A percentile compares a stretch with the other conserved stretches of the same genome.
Evolutionary conservation across 768 basidiomycete species (phyloP).

Genomic region (Tricholoma matsutake): DNA sequence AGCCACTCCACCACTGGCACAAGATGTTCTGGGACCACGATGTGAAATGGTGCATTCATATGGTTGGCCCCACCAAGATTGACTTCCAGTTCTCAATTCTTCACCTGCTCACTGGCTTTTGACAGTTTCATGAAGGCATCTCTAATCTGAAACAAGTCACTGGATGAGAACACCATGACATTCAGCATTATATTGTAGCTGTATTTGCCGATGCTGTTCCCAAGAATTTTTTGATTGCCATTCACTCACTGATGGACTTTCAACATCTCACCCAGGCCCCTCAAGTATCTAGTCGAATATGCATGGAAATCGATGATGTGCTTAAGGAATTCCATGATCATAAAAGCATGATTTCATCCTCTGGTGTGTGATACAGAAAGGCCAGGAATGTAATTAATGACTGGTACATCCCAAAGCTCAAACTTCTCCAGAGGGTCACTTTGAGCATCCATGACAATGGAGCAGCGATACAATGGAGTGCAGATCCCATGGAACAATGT

Average conservation of each 20-base stretch:
- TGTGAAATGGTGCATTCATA: conserved; percentile 33
- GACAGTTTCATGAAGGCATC: conserved; percentile 37
- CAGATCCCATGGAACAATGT: conserved; percentile 3
- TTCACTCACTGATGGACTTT: conserved; percentile 17
- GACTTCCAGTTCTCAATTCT: conserved; percentile 35
- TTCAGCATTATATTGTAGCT: conserved; percentile 26
- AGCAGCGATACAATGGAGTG: conserved; percentile 9
- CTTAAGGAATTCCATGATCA: neutral
- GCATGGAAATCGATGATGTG: neutral
- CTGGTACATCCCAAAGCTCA: conserved; percentile 11
- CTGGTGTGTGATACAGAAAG: neutral
- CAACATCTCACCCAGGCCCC: conserved; percentile 7
- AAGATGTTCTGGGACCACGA: conserved; percentile 38
- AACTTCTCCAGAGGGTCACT: conserved; percentile 32
- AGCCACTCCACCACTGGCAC: conserved; percentile 38
- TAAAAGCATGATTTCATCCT: neutral
- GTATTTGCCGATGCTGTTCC: neutral
- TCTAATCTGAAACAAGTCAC: conserved; percentile 40
- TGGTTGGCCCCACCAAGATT: conserved; percentile 28
- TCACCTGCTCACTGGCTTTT: conserved; percentile 31
- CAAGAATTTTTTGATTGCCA: neutral
- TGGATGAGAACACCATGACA: conserved; percentile 34
- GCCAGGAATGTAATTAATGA: conserved; percentile 5
- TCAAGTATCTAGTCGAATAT: neutral
- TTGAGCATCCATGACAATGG: conserved; percentile 17